phyloP scores from a whole-genome alignment of 2,329 filamentous ascomycete genomes.

The Aspergillus nomiae region DNA sequence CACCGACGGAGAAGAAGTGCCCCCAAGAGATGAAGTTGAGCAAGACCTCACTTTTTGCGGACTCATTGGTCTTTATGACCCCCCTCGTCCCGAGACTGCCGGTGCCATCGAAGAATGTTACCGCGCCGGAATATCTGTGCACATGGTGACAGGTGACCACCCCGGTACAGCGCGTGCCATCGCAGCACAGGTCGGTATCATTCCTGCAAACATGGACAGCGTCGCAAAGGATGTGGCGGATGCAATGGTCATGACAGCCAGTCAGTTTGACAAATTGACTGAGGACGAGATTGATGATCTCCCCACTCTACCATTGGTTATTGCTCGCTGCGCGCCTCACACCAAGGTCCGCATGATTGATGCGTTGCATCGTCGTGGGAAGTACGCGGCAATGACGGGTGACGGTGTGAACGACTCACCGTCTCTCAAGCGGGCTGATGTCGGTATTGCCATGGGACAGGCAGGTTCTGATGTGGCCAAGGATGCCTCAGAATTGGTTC shows the following conservation, averaged over 20 bases:
- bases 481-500: conserved; percentile 63
- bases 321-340: conserved; percentile 60
- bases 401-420: conserved; percentile 88
- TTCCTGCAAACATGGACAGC: conserved; percentile 63
- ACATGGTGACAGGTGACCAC: conserved; percentile 85
- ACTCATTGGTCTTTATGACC: conserved; percentile 84
- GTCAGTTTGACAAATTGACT: conserved; percentile 75
- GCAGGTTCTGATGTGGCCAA: conserved; percentile 84
- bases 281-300: conserved; percentile 70
- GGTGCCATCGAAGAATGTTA: conserved; percentile 70
- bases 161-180: conserved; percentile 77
- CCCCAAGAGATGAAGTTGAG: conserved; percentile 64
- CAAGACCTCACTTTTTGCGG: conserved; percentile 71
- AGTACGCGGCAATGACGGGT: conserved; percentile 84
- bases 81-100: conserved; percentile 78
- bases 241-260: conserved; percentile 72
- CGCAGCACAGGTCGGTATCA: conserved; percentile 75
- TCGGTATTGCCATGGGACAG: conserved; percentile 84
- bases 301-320: conserved; percentile 58
- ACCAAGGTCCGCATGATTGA: conserved; percentile 88
- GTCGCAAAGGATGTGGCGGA: conserved; percentile 65
- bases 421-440: conserved; percentile 77
- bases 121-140: conserved; percentile 73
- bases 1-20: conserved; percentile 22
- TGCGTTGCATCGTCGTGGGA: conserved; percentile 55